Evolutionary conservation across 1,284 basidiomycete species (phyloP).

Genomic region (Trichosporon ovoides): DNA sequence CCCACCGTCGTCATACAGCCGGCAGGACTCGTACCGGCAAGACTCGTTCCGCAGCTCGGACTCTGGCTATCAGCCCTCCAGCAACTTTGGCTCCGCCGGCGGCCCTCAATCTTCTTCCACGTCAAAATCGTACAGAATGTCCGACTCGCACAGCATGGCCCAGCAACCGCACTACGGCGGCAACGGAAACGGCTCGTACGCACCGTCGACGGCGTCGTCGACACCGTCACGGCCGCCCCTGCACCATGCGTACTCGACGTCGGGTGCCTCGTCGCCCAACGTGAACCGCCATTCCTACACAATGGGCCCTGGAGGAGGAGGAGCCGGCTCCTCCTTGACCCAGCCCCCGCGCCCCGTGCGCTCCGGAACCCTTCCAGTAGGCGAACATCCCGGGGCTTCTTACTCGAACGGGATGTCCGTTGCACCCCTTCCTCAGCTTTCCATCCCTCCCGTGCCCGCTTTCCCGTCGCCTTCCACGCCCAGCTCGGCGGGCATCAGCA

Average conservation of each 20-base stretch:
- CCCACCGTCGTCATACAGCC: constrained; percentile 6
- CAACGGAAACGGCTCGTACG: constrained; percentile 3
- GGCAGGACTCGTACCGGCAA: constrained; percentile 6
- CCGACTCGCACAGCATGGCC: not conserved
- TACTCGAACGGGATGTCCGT: constrained; percentile 4
- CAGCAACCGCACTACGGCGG: constrained; percentile 1
- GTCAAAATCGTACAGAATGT: constrained; percentile 1
- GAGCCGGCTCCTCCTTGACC: constrained; percentile 1
- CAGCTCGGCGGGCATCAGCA: constrained; percentile 12
- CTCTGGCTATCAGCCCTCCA: constrained; percentile 3
- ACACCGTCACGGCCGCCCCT: constrained; percentile 3
- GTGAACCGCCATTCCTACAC: constrained; percentile 41
- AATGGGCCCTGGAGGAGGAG: constrained; percentile 5
- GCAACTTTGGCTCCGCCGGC: constrained; percentile 1
- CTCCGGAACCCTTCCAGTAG: constrained; percentile 44
- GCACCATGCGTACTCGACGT: not conserved
- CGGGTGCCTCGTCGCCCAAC: constrained; percentile 33
- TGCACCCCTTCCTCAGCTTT: not conserved
- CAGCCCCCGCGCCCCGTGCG: constrained; percentile 42
- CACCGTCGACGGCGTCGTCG: constrained; percentile 12
- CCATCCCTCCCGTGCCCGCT: constrained; percentile 1
- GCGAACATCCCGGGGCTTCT: constrained; percentile 24
- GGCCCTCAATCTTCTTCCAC: not conserved
- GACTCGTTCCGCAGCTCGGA: constrained; percentile 7
- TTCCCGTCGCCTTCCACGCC: constrained; percentile 4